Base-by-base conservation (phyloP, 306 rosid genomes). In the Canavalia ensiformis region DNA sequence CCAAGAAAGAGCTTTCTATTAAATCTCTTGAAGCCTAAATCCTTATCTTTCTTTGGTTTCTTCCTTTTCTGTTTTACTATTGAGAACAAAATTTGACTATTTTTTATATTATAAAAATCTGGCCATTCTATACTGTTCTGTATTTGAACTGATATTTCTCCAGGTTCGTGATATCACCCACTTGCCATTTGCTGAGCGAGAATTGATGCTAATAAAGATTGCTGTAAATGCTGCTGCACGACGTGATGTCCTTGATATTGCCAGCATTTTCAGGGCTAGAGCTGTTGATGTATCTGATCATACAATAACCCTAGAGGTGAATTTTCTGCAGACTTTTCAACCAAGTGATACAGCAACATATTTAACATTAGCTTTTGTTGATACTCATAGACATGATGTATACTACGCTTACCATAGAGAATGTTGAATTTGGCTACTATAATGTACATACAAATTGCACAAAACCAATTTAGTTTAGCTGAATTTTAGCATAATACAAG, bases 261-360 rank as follows among this genome's bases (percentile, higher is more conserved):
- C 96, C 77, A 90, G 88, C 81, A 93, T 93, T 78, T 93, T 93
- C 82, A 87, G 96, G 87, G 97, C 91, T 82, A 88, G 39, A 81
- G 94, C 96, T 29, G 92, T 93, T 72, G 97, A 93, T 57, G 97
- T 93, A 75, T 93, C 97, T 11, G 97, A 83, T 74, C 94, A 91
- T 76, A 91, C 97, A 46, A 77, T 93, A 82, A 93, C 96, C 81
- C 90, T 93, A 9, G 97, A 93, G 97, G 97, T 91, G 83, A 84
- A 54, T 77, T 57, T 63, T 11, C n/a, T 7, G 10, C 73, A 34
- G 82, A 55, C 67, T 66, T 67, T 78, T 62, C 28, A 52, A 46
- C 64, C 66, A 77, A 79, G 52, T 72, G 34, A 72, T 80, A 37
- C 18, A 6, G 63, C 34, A 46, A 73, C 55, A 30, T 45, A 62